Conservation (phyloP, 164 flowering plant genomes). For the Cinnamomum chago region DNA sequence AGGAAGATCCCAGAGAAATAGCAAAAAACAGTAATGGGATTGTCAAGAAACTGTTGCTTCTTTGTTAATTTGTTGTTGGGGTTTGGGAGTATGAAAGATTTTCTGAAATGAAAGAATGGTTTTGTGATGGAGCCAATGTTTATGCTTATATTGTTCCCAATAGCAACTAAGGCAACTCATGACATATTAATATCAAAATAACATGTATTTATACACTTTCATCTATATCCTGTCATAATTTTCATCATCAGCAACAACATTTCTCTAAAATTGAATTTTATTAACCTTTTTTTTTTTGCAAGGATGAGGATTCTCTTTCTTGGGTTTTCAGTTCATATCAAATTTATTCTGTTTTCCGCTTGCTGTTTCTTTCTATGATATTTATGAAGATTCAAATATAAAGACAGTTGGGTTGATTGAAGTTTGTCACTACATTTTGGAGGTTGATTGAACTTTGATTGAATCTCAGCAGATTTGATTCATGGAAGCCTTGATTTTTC, state of each 20-base stretch:
- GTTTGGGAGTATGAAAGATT: too few species aligned
- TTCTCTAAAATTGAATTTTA: neutral
- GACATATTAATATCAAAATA: neutral
- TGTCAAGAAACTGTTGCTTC: neutral
- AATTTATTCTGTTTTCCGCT: neutral
- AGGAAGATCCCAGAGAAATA: neutral
- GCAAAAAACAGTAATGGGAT: neutral
- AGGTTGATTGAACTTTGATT: slow-evolving; percentile 5
- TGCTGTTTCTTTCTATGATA: neutral
- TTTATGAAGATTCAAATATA: too few species aligned
- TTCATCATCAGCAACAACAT: neutral
- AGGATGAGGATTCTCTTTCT: neutral
- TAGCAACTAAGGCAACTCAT: neutral
- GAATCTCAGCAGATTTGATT: neutral
- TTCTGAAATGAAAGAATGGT: neutral
- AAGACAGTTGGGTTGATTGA: neutral
- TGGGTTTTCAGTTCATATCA: neutral
- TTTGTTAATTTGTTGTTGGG: neutral
- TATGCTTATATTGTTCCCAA: neutral
- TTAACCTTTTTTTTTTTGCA: too few species aligned
- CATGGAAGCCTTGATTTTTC: neutral
- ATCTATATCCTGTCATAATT: neutral
- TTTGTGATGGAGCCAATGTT: neutral
- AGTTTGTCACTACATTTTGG: neutral
- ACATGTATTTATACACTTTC: neutral